phyloP scores from a whole-genome alignment of 352 stramenopile genomes.

The Phytophthora constricta region DNA sequence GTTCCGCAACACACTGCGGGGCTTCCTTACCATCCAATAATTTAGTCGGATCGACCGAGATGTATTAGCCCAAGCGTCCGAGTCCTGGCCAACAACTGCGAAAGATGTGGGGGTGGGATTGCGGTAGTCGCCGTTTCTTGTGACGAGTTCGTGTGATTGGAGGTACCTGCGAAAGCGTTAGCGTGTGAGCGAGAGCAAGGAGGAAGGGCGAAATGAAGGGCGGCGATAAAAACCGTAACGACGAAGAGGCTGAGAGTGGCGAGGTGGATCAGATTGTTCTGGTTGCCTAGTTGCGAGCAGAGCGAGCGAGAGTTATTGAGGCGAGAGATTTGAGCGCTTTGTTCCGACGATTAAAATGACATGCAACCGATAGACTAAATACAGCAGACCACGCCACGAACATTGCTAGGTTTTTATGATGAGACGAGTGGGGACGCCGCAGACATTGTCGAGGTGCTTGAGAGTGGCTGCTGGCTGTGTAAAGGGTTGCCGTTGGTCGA shows the following conservation, averaged over 20 bases:
- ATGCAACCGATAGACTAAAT: slow-evolving; percentile 48
- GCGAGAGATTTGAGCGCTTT: slow-evolving; percentile 28
- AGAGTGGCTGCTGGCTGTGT: slow-evolving; percentile 15
- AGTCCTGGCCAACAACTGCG: not conserved
- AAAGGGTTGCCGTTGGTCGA: slow-evolving; percentile 11
- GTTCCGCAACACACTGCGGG: slow-evolving; percentile 95
- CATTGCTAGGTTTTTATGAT: slow-evolving; percentile 17
- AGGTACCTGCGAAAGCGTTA: not conserved
- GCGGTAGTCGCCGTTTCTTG: not conserved
- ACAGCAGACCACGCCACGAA: slow-evolving; percentile 24
- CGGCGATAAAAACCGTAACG: slow-evolving; percentile 7
- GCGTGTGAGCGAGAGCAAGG: not conserved
- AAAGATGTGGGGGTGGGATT: not conserved
- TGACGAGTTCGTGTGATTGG: not conserved
- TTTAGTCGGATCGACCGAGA: slow-evolving; percentile 22
- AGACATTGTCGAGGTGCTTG: slow-evolving; percentile 9
- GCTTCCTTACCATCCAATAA: slow-evolving; percentile 94
- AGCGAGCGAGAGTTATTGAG: slow-evolving; percentile 18
- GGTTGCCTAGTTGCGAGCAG: slow-evolving; percentile 12
- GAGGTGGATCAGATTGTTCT: slow-evolving; percentile 27
- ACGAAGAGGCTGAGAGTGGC: slow-evolving; percentile 14
- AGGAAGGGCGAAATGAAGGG: not conserved
- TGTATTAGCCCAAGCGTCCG: slow-evolving; percentile 12
- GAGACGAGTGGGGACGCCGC: slow-evolving; percentile 29
- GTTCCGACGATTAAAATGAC: slow-evolving; percentile 29